Percentiles rank a stretch among this genome's conserved stretches.
These are phyloP conservation scores for Skeletonema potamos DNA, from an alignment of 108 stramenopile species.

Conservation along the genomic window DNA sequence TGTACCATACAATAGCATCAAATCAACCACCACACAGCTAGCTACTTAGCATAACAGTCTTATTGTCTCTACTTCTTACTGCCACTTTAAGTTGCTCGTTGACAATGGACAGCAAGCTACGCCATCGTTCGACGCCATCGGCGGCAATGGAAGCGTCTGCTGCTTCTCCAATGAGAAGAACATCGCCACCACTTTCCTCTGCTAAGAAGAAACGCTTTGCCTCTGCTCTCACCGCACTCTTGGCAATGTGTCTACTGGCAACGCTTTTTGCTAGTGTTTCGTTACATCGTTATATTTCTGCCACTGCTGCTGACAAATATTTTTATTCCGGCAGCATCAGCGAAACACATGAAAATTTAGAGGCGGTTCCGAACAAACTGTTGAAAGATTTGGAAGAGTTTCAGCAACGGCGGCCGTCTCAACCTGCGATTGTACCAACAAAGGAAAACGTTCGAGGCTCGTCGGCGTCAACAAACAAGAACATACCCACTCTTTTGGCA, in stretches of 20 bases:
- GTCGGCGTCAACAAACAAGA: neutral
- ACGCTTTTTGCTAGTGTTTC: neutral
- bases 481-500: neutral
- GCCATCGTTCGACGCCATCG: neutral
- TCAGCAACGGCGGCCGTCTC: neutral
- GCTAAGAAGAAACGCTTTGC: neutral
- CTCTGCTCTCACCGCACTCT: neutral
- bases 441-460: neutral
- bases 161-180: neutral
- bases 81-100: too few species aligned
- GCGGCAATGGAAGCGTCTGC: neutral
- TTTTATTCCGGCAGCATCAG: too few species aligned
- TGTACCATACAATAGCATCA: too few species aligned
- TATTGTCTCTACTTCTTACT: too few species aligned
- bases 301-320: neutral
- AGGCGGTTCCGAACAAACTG: neutral
- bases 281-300: neutral
- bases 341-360: neutral
- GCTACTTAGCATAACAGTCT: too few species aligned
- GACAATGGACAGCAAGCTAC: constrained; percentile 6
- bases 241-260: neutral
- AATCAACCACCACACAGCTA: too few species aligned
- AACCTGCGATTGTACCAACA: neutral
- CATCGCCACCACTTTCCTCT: neutral
- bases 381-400: neutral